Conservation (phyloP, 2,329 filamentous ascomycete genomes). For the Penicillium sp. region DNA sequence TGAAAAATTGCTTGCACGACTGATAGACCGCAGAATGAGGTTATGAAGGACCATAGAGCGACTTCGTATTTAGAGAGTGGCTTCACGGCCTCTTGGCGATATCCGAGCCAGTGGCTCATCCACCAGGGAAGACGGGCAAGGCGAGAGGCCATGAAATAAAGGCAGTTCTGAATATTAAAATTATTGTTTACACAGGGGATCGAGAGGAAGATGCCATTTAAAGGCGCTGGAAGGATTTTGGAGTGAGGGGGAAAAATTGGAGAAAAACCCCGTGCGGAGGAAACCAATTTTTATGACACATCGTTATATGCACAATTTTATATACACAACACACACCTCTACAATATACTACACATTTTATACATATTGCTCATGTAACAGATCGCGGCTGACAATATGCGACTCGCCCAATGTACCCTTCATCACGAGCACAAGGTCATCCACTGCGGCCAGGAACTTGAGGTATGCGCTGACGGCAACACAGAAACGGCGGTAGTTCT, state of each 20-base stretch:
- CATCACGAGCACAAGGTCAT: slow-evolving; percentile 47
- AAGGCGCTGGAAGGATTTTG: neutral
- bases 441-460: slow-evolving; percentile 44
- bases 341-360: neutral
- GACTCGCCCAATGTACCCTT: slow-evolving; percentile 48
- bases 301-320: neutral
- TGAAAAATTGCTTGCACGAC: slow-evolving; percentile 27
- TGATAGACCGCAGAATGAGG: slow-evolving; percentile 27
- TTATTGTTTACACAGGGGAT: neutral
- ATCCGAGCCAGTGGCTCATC: slow-evolving; percentile 31
- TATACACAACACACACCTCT: neutral
- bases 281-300: slow-evolving; percentile 5
- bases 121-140: slow-evolving; percentile 26
- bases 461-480: slow-evolving; percentile 48
- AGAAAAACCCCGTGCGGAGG: slow-evolving; percentile 12
- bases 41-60: slow-evolving; percentile 29
- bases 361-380: slow-evolving; percentile 11
- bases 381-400: slow-evolving; percentile 29
- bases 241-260: slow-evolving; percentile 6
- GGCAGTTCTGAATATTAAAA: neutral
- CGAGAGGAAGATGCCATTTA: neutral
- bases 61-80: slow-evolving; percentile 24
- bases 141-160: slow-evolving; percentile 14
- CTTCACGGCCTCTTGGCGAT: slow-evolving; percentile 22
- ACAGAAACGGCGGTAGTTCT: slow-evolving; percentile 48